These are phyloP conservation scores for Nigrospora osmanthi DNA, from an alignment of 2,329 filamentous ascomycete genomes.

Conservation along the genomic window DNA sequence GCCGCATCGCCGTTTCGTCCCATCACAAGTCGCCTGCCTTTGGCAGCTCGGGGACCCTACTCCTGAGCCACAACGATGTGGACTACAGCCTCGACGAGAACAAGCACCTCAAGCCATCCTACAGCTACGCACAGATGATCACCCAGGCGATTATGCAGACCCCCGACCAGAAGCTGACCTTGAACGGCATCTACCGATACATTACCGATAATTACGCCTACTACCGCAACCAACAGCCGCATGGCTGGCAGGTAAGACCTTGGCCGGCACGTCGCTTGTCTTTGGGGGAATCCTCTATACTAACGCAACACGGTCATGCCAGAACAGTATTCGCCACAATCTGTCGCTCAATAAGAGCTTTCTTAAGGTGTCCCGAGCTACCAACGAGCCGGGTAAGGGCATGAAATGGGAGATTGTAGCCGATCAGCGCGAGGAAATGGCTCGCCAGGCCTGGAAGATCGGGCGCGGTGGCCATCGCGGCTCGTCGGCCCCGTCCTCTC, in stretches of 20 bases:
- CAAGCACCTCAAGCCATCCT: slow-evolving; percentile 88
- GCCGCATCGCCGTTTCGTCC: slow-evolving; percentile 17
- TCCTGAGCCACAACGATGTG: slow-evolving; percentile 48
- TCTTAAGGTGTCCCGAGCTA: slow-evolving; percentile 83
- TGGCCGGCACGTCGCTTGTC: too few relatives aligned
- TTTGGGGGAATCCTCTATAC: not conserved
- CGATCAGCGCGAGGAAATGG: slow-evolving; percentile 79
- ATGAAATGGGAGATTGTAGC: slow-evolving; percentile 98
- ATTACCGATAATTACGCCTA: slow-evolving; percentile 90
- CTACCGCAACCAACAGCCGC: slow-evolving; percentile 69
- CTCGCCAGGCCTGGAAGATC: slow-evolving; percentile 59
- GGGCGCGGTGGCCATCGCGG: slow-evolving; percentile 58
- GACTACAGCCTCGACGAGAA: slow-evolving; percentile 78
- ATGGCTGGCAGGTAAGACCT: slow-evolving; percentile 77
- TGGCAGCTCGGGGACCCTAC: slow-evolving; percentile 28
- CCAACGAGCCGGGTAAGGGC: slow-evolving; percentile 93
- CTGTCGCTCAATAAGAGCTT: slow-evolving; percentile 92
- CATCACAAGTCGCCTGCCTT: slow-evolving; percentile 30
- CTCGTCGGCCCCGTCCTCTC: slow-evolving; percentile 64
- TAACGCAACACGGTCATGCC: slow-evolving; percentile 5
- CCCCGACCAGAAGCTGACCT: slow-evolving; percentile 77
- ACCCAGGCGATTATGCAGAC: slow-evolving; percentile 90
- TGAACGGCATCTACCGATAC: slow-evolving; percentile 89
- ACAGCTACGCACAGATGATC: slow-evolving; percentile 95
- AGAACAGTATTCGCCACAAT: slow-evolving; percentile 97